Conservation (phyloP, 345 rosid genomes). For the Corchorus capsularis region DNA sequence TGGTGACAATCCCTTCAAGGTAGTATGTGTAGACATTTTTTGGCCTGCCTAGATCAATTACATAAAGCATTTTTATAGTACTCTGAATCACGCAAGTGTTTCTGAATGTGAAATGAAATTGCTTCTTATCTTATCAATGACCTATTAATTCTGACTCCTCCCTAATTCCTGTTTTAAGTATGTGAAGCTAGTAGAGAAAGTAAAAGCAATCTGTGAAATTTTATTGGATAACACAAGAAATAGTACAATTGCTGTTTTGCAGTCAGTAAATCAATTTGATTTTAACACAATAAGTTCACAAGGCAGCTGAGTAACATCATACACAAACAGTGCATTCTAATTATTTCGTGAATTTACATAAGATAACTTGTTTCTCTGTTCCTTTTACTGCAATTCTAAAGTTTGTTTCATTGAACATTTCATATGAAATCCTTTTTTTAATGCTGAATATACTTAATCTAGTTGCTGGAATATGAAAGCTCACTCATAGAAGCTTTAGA, state of each 20-base stretch:
- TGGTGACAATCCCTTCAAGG: not conserved
- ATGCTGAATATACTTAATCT: slow-evolving; percentile 20
- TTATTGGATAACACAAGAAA: not conserved
- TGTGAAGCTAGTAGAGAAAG: not conserved
- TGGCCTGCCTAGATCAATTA: not conserved
- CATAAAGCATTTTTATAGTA: not conserved
- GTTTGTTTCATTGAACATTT: slow-evolving; percentile 26
- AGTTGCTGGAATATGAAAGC: slow-evolving; percentile 23
- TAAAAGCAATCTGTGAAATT: not conserved
- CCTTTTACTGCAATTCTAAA: slow-evolving; percentile 23
- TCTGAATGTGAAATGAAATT: not conserved
- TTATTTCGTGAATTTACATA: slow-evolving; percentile 16
- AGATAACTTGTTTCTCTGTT: slow-evolving; percentile 6
- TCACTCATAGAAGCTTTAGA: slow-evolving; percentile 19
- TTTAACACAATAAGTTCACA: slow-evolving; percentile 10
- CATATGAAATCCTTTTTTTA: slow-evolving; percentile 25
- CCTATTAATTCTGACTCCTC: not conserved
- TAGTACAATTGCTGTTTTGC: slow-evolving; percentile 7
- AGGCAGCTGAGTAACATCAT: slow-evolving; percentile 3
- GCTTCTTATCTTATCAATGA: not conserved
- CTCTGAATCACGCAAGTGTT: not conserved
- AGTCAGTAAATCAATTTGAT: not conserved
- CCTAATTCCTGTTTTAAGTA: too few relatives aligned
- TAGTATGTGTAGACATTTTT: not conserved
- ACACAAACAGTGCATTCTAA: not conserved